Base-by-base conservation (phyloP, 257 asterid genomes). In the Schizonepeta tenuifolia region DNA sequence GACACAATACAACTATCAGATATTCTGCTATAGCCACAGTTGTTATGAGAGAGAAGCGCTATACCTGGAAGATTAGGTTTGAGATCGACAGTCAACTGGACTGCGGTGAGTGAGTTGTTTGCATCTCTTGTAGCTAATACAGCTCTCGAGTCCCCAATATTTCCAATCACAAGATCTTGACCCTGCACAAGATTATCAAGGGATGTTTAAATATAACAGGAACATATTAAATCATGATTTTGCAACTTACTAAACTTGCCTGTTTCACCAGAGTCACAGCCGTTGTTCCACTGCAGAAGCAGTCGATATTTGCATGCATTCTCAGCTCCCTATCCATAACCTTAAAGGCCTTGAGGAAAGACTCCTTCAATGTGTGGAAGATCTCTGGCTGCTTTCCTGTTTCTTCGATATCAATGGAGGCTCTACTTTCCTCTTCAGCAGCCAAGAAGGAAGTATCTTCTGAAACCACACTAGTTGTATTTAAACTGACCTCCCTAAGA, bases 241-340 rank as follows among this genome's bases (percentile, higher is more conserved):
- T 7, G 2, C 7, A 21, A 70, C 59, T 22, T 44, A 43, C 54
- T 15, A 36, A 68, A 10, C 20, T 28, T 70, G 90, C 98, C 96
- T 90, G 96, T 85, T 90, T 93, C 77, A 93, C 90, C 61, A 93
- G 72, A n/a, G 98, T 87, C 57, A 93, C 96, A 31, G 96, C 96
- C 6, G 98, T 90, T 58, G 98, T 90, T 80, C 98, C 98, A 61
- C 98, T 93, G 85, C 98, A 90, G 85, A 83, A 93, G 84, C 95
- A 86, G 81, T 93, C 96, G 54, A 90, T 85, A 76, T 82, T 87
- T 38, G 89, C 65, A 46, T 80, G 65, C 86, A 81, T 78, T 82
- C 84, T 93, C 80, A 93, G 78, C 78, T 93, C 98, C 75, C 90
- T 85, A 66, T 93, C 98, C 98, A 89, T 89, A 79, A 87, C 86